phyloP scores from a whole-genome alignment of 2,329 filamentous ascomycete genomes.

The Escovopsis weberi region DNA sequence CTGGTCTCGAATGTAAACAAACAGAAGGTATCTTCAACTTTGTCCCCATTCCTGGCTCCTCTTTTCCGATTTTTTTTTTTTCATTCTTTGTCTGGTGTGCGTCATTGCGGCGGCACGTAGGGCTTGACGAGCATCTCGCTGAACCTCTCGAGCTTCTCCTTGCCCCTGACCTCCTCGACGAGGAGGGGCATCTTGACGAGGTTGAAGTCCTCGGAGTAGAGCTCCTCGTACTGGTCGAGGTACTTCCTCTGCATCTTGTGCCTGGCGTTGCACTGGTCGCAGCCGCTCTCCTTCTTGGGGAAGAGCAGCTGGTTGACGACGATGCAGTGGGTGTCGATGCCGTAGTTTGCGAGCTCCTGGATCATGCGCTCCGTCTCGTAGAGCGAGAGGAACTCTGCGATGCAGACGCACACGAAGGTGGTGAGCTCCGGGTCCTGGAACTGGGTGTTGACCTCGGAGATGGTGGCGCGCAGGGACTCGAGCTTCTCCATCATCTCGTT shows the following conservation, averaged over 20 bases:
- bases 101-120: constrained; percentile 49
- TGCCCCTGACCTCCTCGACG: constrained; percentile 89
- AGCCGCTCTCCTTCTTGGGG: constrained; percentile 69
- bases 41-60: no score
- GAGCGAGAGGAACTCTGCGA: constrained; percentile 88
- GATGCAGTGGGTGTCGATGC: constrained; percentile 93
- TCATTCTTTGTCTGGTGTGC: not conserved
- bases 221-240: constrained; percentile 92
- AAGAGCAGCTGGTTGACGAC: constrained; percentile 97
- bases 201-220: constrained; percentile 93
- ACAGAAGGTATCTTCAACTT: no score
- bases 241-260: constrained; percentile 99
- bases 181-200: constrained; percentile 96
- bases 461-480: constrained; percentile 83
- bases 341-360: constrained; percentile 83
- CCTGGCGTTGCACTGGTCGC: constrained; percentile 88
- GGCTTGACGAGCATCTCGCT: constrained; percentile 71
- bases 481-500: constrained; percentile 90
- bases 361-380: constrained; percentile 99
- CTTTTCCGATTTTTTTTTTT: not conserved
- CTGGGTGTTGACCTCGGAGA: constrained; percentile 89
- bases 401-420: constrained; percentile 96
- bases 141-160: constrained; percentile 85
- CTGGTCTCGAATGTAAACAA: no score
- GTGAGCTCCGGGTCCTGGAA: constrained; percentile 95